Evolutionary conservation across 345 rosid species (phyloP), one percentile per base, ranked within the genome.

Genomic region (Eucalyptus curtisii): DNA sequence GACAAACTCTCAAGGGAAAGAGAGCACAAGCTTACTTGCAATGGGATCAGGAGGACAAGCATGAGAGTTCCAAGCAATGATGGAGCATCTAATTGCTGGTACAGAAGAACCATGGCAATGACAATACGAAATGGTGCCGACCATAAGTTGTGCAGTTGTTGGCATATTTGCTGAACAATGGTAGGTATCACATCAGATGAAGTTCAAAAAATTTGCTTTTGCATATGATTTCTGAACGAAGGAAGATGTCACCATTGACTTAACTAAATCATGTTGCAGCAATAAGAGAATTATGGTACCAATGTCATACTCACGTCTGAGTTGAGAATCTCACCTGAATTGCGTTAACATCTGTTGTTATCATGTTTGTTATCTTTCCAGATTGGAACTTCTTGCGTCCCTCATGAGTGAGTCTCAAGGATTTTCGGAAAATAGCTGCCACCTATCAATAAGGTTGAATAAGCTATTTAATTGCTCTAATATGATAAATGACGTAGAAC

Each of bases 331-430:
- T 89, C 90, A 94, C 99, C 98, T 98, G 98, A 90, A 96, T 96
- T 55, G 99, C 91, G 90, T 92, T 96, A 84, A 97, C 95, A 94
- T 96, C 99, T 87, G 99, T 97, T 87, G 99, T 95, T 92, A 98
- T 97, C 96, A 98, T 95, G 89, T 98, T 98, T 84, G 97, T 98
- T 89, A 98, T 92, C 92, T 97, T 98, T 71, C 99, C 99, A 84
- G 98, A 94, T 49, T 95, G 93, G 87, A 97, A 97, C 93, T 95
- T 94, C 91, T 94, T 93, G 90, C 97, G 98, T 90, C 95, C 92
- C 91, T 94, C 98, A 59, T 97, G 97, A 89, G 96, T 96, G 87
- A 98, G 91, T 91, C 99, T 93, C 80, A 96, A 89, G 76, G 98
- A 94, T 92, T 97, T 98, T 82, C 92, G 94, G 92, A 98, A 98